A percentile compares a stretch with the other conserved stretches of the same genome.
phyloP scores from a whole-genome alignment of 148 eudicot genomes.

The Arctostaphylos glauca region DNA sequence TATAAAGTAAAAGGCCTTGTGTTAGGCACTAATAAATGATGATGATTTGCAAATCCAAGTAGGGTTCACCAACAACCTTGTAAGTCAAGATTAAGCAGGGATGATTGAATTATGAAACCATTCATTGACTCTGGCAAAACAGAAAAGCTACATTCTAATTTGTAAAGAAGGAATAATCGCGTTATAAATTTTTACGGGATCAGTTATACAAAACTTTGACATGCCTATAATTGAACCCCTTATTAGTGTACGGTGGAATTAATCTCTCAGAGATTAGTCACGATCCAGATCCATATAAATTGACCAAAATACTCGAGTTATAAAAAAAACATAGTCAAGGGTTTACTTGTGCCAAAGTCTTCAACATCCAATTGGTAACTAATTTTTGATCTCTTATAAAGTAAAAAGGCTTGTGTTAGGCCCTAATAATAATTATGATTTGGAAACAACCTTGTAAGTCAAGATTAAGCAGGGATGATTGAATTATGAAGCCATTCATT shows the following conservation, averaged over 20 bases:
- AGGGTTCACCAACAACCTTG: background rate
- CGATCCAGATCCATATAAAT: background rate
- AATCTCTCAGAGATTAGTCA: background rate
- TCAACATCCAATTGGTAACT: background rate
- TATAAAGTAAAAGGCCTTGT: too few relatives aligned
- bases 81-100: background rate
- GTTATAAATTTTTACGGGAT: too few relatives aligned
- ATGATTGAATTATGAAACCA: background rate
- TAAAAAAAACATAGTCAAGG: too few relatives aligned
- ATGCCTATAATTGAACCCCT: too few relatives aligned
- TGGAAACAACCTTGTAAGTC: conserved; percentile 6
- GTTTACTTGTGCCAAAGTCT: too few relatives aligned
- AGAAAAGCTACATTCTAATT: conserved; percentile 22
- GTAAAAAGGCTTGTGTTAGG: background rate
- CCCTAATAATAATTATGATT: background rate
- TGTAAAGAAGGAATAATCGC: conserved; percentile 29
- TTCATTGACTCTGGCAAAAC: conserved; percentile 12
- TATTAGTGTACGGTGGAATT: too few relatives aligned
- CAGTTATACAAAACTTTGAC: too few relatives aligned
- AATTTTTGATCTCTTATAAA: background rate
- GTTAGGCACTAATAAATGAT: background rate
- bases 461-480: background rate
- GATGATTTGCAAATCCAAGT: background rate
- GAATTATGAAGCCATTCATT: background rate
- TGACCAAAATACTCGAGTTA: background rate